Evolutionary conservation across 352 stramenopile genomes (phyloP), one percentile per base, ranked within the genome.

Genomic region (Pythium chondricola): DNA sequence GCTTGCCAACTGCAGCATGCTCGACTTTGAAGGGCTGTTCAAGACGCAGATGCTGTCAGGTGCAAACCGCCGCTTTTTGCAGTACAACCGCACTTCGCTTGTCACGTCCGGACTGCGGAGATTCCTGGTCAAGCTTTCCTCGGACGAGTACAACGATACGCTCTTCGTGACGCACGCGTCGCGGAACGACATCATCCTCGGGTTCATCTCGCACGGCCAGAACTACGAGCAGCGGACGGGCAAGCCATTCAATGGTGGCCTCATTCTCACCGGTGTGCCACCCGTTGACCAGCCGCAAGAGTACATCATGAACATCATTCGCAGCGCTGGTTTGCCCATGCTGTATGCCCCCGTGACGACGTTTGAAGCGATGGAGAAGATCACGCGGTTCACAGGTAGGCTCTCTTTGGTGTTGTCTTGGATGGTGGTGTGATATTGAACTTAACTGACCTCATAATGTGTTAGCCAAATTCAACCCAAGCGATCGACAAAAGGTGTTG

Each of bases 21-120:
- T 90, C 17, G 87, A 96, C 69, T 94, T 94, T 54, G 87, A 96
- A 69, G 65, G 70, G 8, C 66, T 96, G 6, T 96, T 96, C 61
- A 58, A 68, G 17, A 90, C 79, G 9, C 52, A 47, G 36, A 67
- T 93, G 61, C 60, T 93, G 7, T 80, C 67, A 21, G 69, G 65
- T 4, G 40, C 48, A 1, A 61, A 66, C 16, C 64, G 72, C 11
- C 77, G 79, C 25, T 93, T 92, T 48, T 69, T 88, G 53, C 74
- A 93, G 44, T 95, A 85, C 46, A 74, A 71, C 17, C 68, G 67
- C 36, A 86, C 75, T 29, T 83, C 75, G 38, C 71, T 96, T 35
- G 84, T 96, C 41, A 95, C 87, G 8, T 91, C 87, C 16, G 86
- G 84, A 0, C 64, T 96, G 40, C 53, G 81, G 26, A 63, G 82